Evolutionary conservation across 352 stramenopile genomes (phyloP).

Genomic region (Globisporangium splendens): DNA sequence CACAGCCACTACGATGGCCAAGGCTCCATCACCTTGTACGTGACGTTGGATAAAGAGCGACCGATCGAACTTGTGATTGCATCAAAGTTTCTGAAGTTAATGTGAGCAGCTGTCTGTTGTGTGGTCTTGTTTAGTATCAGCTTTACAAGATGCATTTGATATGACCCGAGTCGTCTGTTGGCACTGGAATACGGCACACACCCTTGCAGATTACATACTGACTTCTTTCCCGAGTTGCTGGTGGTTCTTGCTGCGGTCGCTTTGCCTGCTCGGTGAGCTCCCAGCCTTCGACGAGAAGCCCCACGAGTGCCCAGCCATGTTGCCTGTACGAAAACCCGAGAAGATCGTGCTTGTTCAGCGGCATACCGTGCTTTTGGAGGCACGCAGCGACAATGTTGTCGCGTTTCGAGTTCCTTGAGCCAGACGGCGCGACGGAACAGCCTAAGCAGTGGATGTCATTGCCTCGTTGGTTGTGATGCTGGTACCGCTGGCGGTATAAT

Average conservation of each 20-base stretch:
- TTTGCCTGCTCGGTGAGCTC: slow-evolving; percentile 18
- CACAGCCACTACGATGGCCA: background rate
- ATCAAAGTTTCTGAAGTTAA: background rate
- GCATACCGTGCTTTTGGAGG: slow-evolving; percentile 20
- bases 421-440: background rate
- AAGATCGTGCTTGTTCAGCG: slow-evolving; percentile 25
- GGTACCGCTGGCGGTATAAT: background rate
- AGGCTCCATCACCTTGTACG: background rate
- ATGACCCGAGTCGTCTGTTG: slow-evolving; percentile 6
- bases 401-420: slow-evolving; percentile 10
- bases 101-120: background rate
- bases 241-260: background rate
- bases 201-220: slow-evolving; percentile 11
- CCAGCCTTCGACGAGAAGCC: slow-evolving; percentile 29
- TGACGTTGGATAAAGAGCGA: background rate
- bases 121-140: background rate
- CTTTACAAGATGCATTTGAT: slow-evolving; percentile 10
- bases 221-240: slow-evolving; percentile 6
- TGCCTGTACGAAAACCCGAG: slow-evolving; percentile 19
- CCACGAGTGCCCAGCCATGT: slow-evolving; percentile 25
- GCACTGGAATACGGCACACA: slow-evolving; percentile 13
- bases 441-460: no score
- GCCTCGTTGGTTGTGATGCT: background rate
- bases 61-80: background rate
- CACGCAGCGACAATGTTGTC: slow-evolving; percentile 21